Percentiles rank a stretch among this genome's conserved stretches.
These are phyloP conservation scores for Aspergillus fumigatus DNA, from an alignment of 2,329 filamentous ascomycete species.

Conservation along the genomic window DNA sequence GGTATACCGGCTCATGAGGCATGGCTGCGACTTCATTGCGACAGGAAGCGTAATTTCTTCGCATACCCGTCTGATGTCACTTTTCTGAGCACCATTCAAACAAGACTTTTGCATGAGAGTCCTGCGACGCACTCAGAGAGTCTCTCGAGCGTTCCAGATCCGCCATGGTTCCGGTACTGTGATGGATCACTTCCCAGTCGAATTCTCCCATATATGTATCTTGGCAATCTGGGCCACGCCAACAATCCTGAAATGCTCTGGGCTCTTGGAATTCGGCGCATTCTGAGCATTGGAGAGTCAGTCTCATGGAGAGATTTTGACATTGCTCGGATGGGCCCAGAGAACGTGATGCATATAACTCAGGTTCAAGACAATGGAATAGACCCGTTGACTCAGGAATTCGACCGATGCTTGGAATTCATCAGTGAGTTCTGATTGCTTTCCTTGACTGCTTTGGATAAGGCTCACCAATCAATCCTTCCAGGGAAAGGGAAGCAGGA, in stretches of 20 bases:
- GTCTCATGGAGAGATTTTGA: constrained; percentile 74
- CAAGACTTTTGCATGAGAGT: constrained; percentile 61
- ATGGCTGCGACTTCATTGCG: constrained; percentile 79
- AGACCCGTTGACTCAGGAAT: constrained; percentile 81
- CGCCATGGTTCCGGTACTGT: constrained; percentile 74
- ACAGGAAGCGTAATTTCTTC: constrained; percentile 87
- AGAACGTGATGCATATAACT: constrained; percentile 77
- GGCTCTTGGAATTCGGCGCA: constrained; percentile 76
- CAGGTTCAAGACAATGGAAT: constrained; percentile 96
- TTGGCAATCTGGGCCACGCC: constrained; percentile 87
- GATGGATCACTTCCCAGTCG: constrained; percentile 90
- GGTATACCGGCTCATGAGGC: constrained; percentile 75
- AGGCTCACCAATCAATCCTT: constrained; percentile 5
- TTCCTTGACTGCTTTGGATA: background rate
- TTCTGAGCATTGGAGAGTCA: constrained; percentile 88
- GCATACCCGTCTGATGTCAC: constrained; percentile 88
- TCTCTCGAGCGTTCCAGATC: constrained; percentile 44
- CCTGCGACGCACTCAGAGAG: constrained; percentile 25
- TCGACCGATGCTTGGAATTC: constrained; percentile 80
- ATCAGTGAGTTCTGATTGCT: constrained; percentile 64
- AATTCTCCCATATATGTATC: constrained; percentile 88
- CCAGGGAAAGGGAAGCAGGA: constrained; percentile 72
- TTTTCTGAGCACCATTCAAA: constrained; percentile 71
- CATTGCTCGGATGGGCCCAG: constrained; percentile 65
- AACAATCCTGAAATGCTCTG: constrained; percentile 84